phyloP scores from a whole-genome alignment of 1,284 basidiomycete species.

The Cryptococcus sp. region DNA sequence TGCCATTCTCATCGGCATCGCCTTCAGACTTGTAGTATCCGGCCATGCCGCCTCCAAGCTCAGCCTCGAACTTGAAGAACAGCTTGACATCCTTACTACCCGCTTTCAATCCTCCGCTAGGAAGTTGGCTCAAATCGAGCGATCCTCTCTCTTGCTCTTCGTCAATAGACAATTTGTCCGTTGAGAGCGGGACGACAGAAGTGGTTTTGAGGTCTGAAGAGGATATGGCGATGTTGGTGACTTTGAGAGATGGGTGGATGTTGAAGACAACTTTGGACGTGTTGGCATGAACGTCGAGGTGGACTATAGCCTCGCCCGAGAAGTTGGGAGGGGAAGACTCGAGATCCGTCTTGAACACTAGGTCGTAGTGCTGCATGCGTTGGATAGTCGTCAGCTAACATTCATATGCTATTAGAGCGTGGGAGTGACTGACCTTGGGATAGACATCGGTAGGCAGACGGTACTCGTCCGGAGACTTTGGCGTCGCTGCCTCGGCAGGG shows the following conservation, averaged over 20 bases:
- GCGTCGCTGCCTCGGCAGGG: constrained; percentile 4
- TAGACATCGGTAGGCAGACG: constrained; percentile 70
- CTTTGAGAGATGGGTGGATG: constrained; percentile 63
- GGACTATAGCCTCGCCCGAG: constrained; percentile 75
- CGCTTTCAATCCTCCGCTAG: constrained; percentile 65
- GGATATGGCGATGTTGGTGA: constrained; percentile 68
- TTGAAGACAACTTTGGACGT: constrained; percentile 71
- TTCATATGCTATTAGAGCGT: background rate
- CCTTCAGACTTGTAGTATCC: constrained; percentile 54
- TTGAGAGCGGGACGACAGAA: constrained; percentile 56
- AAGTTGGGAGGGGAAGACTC: constrained; percentile 64
- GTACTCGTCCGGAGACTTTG: constrained; percentile 55
- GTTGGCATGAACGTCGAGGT: constrained; percentile 69
- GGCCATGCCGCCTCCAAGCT: constrained; percentile 68
- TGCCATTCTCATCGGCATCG: constrained; percentile 54
- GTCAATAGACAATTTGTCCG: constrained; percentile 59
- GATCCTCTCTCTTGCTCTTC: constrained; percentile 65
- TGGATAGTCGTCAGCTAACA: background rate
- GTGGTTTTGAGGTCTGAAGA: constrained; percentile 62
- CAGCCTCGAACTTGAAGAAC: constrained; percentile 57
- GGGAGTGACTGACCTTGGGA: constrained; percentile 21
- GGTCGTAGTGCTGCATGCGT: constrained; percentile 65
- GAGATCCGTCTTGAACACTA: constrained; percentile 82
- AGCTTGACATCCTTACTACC: constrained; percentile 61
- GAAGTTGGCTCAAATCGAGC: constrained; percentile 63